phyloP scores from a whole-genome alignment of 1,284 basidiomycete species.

The Blastosporella zonata region DNA sequence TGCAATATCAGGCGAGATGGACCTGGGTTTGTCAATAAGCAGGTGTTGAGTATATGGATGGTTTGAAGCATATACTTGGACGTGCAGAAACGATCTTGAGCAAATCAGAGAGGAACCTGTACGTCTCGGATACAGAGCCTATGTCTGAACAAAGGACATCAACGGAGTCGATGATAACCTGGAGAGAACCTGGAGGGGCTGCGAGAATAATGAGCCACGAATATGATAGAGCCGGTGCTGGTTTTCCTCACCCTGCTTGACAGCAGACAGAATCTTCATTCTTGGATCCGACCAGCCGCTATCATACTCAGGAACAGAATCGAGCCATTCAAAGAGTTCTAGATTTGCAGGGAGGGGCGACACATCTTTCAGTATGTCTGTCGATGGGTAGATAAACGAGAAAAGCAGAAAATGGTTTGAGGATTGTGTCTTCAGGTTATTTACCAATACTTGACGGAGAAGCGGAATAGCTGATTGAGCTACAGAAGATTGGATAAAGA shows the following conservation, averaged over 20 bases:
- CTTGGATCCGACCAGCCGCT: conserved; percentile 31
- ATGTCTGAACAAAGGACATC: conserved; percentile 61
- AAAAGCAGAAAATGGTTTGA: conserved; percentile 45
- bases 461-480: conserved; percentile 63
- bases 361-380: conserved; percentile 33
- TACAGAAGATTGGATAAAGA: conserved; percentile 64
- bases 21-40: conserved; percentile 33
- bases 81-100: conserved; percentile 42
- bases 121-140: conserved; percentile 50
- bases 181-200: conserved; percentile 44
- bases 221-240: neutral
- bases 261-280: conserved; percentile 38
- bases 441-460: conserved; percentile 41
- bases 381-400: conserved; percentile 57
- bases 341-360: conserved; percentile 27
- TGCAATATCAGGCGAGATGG: conserved; percentile 69
- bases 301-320: conserved; percentile 52
- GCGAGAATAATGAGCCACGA: conserved; percentile 8
- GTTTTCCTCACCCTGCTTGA: conserved; percentile 44
- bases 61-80: conserved; percentile 36
- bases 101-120: conserved; percentile 47
- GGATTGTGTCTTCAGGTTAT: conserved; percentile 22
- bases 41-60: conserved; percentile 2
- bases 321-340: conserved; percentile 50
- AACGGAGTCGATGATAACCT: conserved; percentile 64